Percentiles rank a stretch among this genome's conserved stretches.
These are phyloP conservation scores for Purpureocillium takamizusanense DNA, from an alignment of 2,329 filamentous ascomycete genomes.

Conservation along the genomic window DNA sequence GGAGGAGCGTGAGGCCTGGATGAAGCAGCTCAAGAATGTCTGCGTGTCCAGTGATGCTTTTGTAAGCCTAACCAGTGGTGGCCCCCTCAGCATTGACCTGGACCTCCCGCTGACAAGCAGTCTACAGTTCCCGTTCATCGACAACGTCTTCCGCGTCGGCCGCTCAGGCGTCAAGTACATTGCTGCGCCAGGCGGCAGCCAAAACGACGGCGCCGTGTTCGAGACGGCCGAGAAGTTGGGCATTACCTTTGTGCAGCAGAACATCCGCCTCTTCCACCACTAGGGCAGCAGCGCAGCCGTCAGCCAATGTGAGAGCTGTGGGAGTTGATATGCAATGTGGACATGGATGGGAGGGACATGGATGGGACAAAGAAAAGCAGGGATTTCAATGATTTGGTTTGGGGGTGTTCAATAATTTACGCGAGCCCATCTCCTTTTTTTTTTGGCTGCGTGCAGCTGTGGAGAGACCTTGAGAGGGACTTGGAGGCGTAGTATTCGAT, in stretches of 20 bases:
- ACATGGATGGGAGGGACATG: too few species aligned
- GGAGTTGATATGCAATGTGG: too few species aligned
- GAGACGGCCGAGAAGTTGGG: slow-evolving; percentile 85
- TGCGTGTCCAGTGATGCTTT: slow-evolving; percentile 92
- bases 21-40: slow-evolving; percentile 71
- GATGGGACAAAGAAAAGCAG: too few species aligned
- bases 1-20: slow-evolving; percentile 80
- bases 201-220: slow-evolving; percentile 75
- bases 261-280: slow-evolving; percentile 89
- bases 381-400: too few species aligned
- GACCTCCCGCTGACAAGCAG: neutral
- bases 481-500: too few species aligned
- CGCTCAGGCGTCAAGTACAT: slow-evolving; percentile 93
- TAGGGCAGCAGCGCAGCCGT: too few species aligned
- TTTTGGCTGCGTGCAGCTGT: too few species aligned
- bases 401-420: too few species aligned
- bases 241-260: slow-evolving; percentile 94
- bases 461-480: too few species aligned
- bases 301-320: too few species aligned
- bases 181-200: slow-evolving; percentile 82
- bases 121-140: slow-evolving; percentile 87
- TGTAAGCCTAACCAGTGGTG: slow-evolving; percentile 48
- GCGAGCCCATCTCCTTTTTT: too few species aligned
- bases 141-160: slow-evolving; percentile 89
- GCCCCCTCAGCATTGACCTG: neutral